Evolutionary conservation across 345 rosid species (phyloP), one percentile per base, ranked within the genome.

Genomic region (Raphanus raphanistrum): DNA sequence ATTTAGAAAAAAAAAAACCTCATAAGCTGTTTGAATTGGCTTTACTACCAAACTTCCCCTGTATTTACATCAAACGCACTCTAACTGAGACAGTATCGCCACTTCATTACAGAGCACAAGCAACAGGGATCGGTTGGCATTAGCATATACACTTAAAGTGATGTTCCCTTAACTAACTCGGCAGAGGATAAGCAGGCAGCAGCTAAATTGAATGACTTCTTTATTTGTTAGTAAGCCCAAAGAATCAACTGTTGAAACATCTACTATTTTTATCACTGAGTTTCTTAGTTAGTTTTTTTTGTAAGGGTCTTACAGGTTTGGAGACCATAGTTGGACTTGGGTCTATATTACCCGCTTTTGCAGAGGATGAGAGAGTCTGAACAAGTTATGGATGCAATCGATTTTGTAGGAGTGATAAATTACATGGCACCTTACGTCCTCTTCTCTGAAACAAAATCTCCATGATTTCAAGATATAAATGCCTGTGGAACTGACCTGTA

Each of bases 401-500:
- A 94, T 82, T 94, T 93, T 62, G 84, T 94, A 4, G 98, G 98
- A 59, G 88, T 91, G 36, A 91, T 91, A 52, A 89, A 91, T 82
- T 94, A 94, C 76, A 85, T 93, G 27, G 86, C 94, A 5, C 81
- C 31, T 41, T 90, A 91, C 64, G 93, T 89, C 16, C 38, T 65
- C 65, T 31, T 55, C 59, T 55, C 58, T 27, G 57, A 57, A 38
- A 15, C 72, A 21, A 57, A 16, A 7, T 28, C 26, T 38, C 31
- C 72, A 29, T 9, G 43, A 57, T 74, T 74, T 66, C 59, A 41
- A 3, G 58, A 57, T 11, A 10, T 72, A 74, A 21, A 4, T 57
- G 45, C 66, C 58, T 38, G 72, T 38, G 72, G 58, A 15, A 65
- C 1, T 66, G n/a, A n/a, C 58, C 43, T 0, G 41, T 74, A 66